Evolutionary conservation across 1,284 basidiomycete species (phyloP).

Genomic region (Cystobasidium slooffiae): DNA sequence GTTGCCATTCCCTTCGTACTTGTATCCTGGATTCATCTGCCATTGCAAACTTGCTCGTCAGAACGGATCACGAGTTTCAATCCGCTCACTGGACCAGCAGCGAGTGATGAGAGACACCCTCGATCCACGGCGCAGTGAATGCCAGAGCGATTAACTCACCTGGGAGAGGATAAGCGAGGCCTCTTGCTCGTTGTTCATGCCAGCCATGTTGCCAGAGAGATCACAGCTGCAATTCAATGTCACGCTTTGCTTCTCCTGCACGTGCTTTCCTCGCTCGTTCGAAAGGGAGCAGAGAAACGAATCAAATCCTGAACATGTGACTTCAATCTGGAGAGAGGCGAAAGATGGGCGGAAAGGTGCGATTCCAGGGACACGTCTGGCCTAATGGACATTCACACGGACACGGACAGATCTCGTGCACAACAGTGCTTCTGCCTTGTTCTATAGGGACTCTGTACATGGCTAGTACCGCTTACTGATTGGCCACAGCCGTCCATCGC

Average conservation of each 20-base stretch:
- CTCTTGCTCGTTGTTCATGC: conserved; percentile 36
- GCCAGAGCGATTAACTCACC: conserved; percentile 2
- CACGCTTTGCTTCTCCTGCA: neutral
- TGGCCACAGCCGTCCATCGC: neutral
- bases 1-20: conserved; percentile 18
- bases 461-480: neutral
- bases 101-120: too few species aligned
- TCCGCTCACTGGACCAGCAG: too few species aligned
- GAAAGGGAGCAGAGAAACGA: neutral
- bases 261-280: conserved; percentile 1
- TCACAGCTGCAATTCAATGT: neutral
- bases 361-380: neutral
- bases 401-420: neutral
- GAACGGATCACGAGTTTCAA: too few species aligned
- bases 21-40: conserved; percentile 26
- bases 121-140: too few species aligned
- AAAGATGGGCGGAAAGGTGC: neutral
- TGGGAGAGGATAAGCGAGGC: conserved; percentile 37
- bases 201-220: conserved; percentile 2
- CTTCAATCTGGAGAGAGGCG: neutral
- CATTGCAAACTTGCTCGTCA: too few species aligned
- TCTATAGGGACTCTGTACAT: neutral
- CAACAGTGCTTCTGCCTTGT: neutral
- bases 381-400: neutral
- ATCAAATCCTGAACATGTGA: conserved; percentile 18